A percentile compares a stretch with the other conserved stretches of the same genome.
These are phyloP conservation scores for Candida taoyuanica DNA, from an alignment of 805 yeast genomes.

Conservation along the genomic window DNA sequence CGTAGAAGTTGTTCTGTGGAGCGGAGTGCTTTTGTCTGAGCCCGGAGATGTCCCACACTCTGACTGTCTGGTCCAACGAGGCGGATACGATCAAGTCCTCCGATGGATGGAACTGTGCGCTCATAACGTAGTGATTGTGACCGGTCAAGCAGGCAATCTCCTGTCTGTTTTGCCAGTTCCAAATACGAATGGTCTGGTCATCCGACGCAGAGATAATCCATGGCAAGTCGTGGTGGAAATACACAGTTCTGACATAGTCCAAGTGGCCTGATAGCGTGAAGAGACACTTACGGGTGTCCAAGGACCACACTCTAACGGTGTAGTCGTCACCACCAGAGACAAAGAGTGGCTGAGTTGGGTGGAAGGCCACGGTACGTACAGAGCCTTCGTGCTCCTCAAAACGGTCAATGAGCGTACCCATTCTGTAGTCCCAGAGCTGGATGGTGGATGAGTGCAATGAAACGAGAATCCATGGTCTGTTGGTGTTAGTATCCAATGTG, in stretches of 20 bases:
- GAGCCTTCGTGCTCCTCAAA: conserved; percentile 99
- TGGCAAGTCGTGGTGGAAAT: conserved; percentile 92
- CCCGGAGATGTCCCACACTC: conserved; percentile 98
- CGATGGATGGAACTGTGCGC: conserved; percentile 94
- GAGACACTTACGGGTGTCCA: conserved; percentile 83
- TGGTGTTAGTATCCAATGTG: conserved; percentile 16
- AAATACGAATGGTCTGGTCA: conserved; percentile 96
- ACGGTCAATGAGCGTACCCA: conserved; percentile 95
- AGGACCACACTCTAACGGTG: conserved; percentile 92
- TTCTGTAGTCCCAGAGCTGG: conserved; percentile 98
- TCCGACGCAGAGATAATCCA: conserved; percentile 96
- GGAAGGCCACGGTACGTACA: conserved; percentile 91
- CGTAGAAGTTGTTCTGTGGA: conserved; percentile 46
- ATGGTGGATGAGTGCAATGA: conserved; percentile 97
- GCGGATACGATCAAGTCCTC: conserved; percentile 95
- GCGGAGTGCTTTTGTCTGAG: conserved; percentile 94
- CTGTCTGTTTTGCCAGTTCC: conserved; percentile 99
- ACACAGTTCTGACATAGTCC: conserved; percentile 92
- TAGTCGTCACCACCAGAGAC: conserved; percentile 98
- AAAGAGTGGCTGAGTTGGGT: conserved; percentile 96
- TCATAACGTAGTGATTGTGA: conserved; percentile 97
- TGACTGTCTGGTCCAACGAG: conserved; percentile 95
- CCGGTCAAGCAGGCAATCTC: conserved; percentile 97
- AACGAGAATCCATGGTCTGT: conserved; percentile 91
- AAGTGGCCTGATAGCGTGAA: conserved; percentile 91